These are phyloP conservation scores for Metschnikowia borealis DNA, from an alignment of 805 yeast species.

Conservation along the genomic window DNA sequence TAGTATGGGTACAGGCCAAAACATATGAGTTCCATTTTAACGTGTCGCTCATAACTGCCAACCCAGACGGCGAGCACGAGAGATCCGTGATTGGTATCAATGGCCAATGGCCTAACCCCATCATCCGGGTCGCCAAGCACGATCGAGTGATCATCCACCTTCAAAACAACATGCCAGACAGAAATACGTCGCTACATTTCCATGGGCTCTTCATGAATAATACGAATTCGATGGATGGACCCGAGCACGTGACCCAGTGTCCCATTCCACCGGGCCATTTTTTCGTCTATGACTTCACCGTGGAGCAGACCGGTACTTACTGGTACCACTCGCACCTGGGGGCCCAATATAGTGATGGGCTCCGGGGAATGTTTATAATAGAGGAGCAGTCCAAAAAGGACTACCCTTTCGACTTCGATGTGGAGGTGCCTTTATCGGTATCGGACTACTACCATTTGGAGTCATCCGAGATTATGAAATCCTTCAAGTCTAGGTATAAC, in stretches of 20 bases:
- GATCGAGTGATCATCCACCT: slow-evolving; percentile 40
- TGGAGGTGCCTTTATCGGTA: slow-evolving; percentile 54
- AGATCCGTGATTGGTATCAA: slow-evolving; percentile 59
- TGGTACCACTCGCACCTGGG: slow-evolving; percentile 85
- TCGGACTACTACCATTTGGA: slow-evolving; percentile 63
- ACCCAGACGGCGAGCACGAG: slow-evolving; percentile 53
- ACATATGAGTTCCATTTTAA: slow-evolving; percentile 36
- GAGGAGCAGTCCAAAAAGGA: slow-evolving; percentile 44
- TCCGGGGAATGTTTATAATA: slow-evolving; percentile 63
- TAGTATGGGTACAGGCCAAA: slow-evolving; percentile 15
- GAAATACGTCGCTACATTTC: slow-evolving; percentile 41
- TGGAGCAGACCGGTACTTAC: slow-evolving; percentile 21
- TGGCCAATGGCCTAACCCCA: slow-evolving; percentile 42
- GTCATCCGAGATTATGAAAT: slow-evolving; percentile 41
- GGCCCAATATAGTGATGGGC: slow-evolving; percentile 74
- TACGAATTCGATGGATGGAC: slow-evolving; percentile 43
- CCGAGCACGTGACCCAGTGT: slow-evolving; percentile 44
- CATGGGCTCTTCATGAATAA: slow-evolving; percentile 42
- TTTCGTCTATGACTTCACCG: slow-evolving; percentile 35
- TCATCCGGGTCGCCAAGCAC: slow-evolving; percentile 31
- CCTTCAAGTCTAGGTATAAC: slow-evolving; percentile 59
- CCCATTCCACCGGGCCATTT: slow-evolving; percentile 40
- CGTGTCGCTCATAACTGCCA: slow-evolving; percentile 38
- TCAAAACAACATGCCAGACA: slow-evolving; percentile 30
- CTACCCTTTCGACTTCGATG: slow-evolving; percentile 57